Conservation (phyloP, 371 early-diverging fungal species). For the Lichtheimia ornata region DNA sequence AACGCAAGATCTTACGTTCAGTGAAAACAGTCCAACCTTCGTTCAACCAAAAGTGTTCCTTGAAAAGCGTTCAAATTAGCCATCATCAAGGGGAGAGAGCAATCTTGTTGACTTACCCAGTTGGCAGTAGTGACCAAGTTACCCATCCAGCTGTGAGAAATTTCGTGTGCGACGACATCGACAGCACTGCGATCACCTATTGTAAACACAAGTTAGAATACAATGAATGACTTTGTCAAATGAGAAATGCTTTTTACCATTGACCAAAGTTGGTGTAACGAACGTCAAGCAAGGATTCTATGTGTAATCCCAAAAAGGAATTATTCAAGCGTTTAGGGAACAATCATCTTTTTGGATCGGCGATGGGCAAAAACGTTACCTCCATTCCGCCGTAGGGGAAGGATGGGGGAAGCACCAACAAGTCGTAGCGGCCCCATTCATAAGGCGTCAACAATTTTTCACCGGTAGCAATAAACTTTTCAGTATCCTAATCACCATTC, state of each 20-base stretch:
- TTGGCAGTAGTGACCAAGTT: slow-evolving; percentile 91
- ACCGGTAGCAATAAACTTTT: slow-evolving; percentile 82
- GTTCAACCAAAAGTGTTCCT: slow-evolving; percentile 88
- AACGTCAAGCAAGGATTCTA: slow-evolving; percentile 92
- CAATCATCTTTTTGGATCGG: background rate
- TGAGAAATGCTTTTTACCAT: slow-evolving; percentile 57
- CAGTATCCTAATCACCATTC: slow-evolving; percentile 63
- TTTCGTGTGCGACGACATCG: slow-evolving; percentile 98
- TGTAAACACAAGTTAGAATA: background rate
- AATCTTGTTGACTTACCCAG: slow-evolving; percentile 64
- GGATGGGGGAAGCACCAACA: slow-evolving; percentile 81
- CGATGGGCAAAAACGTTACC: slow-evolving; percentile 22
- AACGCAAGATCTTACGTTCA: slow-evolving; percentile 85
- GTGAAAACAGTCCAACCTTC: slow-evolving; percentile 96
- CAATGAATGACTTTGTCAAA: background rate
- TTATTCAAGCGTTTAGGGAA: slow-evolving; percentile 2
- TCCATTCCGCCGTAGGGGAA: slow-evolving; percentile 99
- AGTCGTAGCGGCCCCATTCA: slow-evolving; percentile 96
- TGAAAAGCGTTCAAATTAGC: background rate
- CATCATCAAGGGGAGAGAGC: too few species aligned
- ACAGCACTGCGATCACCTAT: slow-evolving; percentile 85
- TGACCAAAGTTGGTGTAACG: slow-evolving; percentile 86
- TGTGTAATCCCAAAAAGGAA: slow-evolving; percentile 14
- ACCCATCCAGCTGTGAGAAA: slow-evolving; percentile 97
- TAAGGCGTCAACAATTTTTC: slow-evolving; percentile 90